Conservation (phyloP, 345 rosid genomes). For the Euphorbia tirucalli region DNA sequence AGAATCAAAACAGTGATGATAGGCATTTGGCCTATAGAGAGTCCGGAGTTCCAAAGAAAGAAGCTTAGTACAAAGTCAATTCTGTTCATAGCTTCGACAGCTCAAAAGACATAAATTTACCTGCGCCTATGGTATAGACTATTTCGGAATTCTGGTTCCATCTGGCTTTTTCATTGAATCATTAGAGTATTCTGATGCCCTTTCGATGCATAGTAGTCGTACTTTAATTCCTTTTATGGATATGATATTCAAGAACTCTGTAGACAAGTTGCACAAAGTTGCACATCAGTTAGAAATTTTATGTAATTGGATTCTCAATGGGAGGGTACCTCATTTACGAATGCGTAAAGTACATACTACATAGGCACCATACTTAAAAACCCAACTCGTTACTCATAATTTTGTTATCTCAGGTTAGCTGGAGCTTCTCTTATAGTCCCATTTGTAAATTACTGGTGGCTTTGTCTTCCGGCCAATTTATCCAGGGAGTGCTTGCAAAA, state of each 20-base stretch:
- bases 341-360: constrained; percentile 78
- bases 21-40: constrained; percentile 81
- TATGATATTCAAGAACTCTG: constrained; percentile 79
- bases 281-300: constrained; percentile 66
- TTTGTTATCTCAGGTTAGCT: constrained; percentile 41
- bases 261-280: constrained; percentile 73
- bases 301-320: constrained; percentile 74
- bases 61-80: constrained; percentile 53
- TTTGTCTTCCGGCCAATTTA: constrained; percentile 51
- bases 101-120: constrained; percentile 59
- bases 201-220: too few relatives aligned
- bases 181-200: too few relatives aligned
- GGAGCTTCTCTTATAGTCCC: constrained; percentile 75
- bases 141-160: too few relatives aligned
- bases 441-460: constrained; percentile 88
- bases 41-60: constrained; percentile 55
- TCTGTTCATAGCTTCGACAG: constrained; percentile 60
- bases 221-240: not conserved
- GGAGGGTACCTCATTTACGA: constrained; percentile 70
- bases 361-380: constrained; percentile 45
- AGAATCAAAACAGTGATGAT: constrained; percentile 68
- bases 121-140: constrained; percentile 47
- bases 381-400: not conserved
- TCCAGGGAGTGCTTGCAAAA: constrained; percentile 33
- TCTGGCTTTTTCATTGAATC: too few relatives aligned